These are phyloP conservation scores for Aspergillus ustus DNA, from an alignment of 2,329 filamentous ascomycete genomes.

Conservation along the genomic window DNA sequence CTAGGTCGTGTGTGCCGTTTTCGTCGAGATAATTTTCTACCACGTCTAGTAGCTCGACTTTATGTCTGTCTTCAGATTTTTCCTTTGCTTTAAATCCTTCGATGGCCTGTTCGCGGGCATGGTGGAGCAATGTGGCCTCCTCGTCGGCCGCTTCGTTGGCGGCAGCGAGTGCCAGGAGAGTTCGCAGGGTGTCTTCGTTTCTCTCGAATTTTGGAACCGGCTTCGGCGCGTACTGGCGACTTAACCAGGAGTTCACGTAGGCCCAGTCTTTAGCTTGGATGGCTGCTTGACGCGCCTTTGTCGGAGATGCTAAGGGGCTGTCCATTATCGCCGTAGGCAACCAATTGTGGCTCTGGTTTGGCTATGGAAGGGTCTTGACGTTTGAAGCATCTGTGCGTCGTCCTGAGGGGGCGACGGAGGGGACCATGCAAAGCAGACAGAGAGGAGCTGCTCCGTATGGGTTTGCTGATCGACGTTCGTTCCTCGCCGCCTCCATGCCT, in stretches of 20 bases:
- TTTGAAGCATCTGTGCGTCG: background rate
- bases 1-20: conserved; percentile 60
- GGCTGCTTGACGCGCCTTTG: conserved; percentile 73
- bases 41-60: conserved; percentile 54
- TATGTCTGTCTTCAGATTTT: conserved; percentile 34
- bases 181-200: conserved; percentile 80
- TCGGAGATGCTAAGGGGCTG: conserved; percentile 61
- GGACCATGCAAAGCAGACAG: too few species aligned
- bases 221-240: conserved; percentile 68
- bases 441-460: background rate
- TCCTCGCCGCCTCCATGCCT: conserved; percentile 12
- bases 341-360: background rate
- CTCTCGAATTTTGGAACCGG: conserved; percentile 77
- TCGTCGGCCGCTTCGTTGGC: conserved; percentile 72
- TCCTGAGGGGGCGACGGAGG: background rate
- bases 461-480: background rate
- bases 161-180: conserved; percentile 72
- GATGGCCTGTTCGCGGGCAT: conserved; percentile 43
- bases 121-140: conserved; percentile 40
- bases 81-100: conserved; percentile 37
- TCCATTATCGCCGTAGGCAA: conserved; percentile 29
- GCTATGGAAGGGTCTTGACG: background rate
- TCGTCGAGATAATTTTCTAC: conserved; percentile 59
- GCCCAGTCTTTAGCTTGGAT: conserved; percentile 90
- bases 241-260: conserved; percentile 83